Percentiles rank a stretch among this genome's conserved stretches.
phyloP scores from a whole-genome alignment of 1,284 basidiomycete genomes.

The Golubevia pallescens region DNA sequence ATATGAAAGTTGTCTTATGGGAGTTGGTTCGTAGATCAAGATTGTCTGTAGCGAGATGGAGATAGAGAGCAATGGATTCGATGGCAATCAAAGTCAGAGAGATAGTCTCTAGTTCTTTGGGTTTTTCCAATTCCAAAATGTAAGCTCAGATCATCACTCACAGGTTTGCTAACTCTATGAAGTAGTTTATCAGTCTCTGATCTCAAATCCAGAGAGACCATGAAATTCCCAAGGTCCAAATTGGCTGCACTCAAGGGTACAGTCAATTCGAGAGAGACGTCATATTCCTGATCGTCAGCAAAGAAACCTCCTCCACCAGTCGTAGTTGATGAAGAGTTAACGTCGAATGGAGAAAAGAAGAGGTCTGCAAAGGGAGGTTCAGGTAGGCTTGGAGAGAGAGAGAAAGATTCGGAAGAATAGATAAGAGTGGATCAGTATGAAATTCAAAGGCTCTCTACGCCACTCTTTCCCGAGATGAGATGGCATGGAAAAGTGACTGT shows the following conservation, averaged over 20 bases:
- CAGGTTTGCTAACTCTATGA: slow-evolving; percentile 10
- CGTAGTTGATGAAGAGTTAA: slow-evolving; percentile 6
- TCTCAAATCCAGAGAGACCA: slow-evolving; percentile 44
- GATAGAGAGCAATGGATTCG: not conserved
- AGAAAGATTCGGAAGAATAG: not conserved
- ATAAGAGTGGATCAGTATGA: not conserved
- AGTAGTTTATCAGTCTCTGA: slow-evolving; percentile 7
- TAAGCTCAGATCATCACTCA: slow-evolving; percentile 8
- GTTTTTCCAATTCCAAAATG: slow-evolving; percentile 10
- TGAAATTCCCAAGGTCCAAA: slow-evolving; percentile 54
- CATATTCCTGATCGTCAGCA: slow-evolving; percentile 52
- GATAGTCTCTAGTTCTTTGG: slow-evolving; percentile 24
- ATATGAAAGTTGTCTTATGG: slow-evolving; percentile 22
- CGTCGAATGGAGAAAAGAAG: slow-evolving; percentile 21
- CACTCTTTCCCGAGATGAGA: no score
- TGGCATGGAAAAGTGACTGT: no score
- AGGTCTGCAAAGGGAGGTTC: slow-evolving; percentile 21
- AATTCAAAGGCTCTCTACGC: no score
- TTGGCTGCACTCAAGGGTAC: slow-evolving; percentile 51
- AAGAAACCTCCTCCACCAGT: slow-evolving; percentile 25
- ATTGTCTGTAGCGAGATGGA: slow-evolving; percentile 18
- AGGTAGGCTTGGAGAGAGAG: no score
- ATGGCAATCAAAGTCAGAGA: slow-evolving; percentile 28
- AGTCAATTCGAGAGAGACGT: slow-evolving; percentile 51
- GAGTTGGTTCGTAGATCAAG: slow-evolving; percentile 19